Conservation (phyloP, 495 filamentous ascomycete species). For the Baudoinia panamericana region DNA sequence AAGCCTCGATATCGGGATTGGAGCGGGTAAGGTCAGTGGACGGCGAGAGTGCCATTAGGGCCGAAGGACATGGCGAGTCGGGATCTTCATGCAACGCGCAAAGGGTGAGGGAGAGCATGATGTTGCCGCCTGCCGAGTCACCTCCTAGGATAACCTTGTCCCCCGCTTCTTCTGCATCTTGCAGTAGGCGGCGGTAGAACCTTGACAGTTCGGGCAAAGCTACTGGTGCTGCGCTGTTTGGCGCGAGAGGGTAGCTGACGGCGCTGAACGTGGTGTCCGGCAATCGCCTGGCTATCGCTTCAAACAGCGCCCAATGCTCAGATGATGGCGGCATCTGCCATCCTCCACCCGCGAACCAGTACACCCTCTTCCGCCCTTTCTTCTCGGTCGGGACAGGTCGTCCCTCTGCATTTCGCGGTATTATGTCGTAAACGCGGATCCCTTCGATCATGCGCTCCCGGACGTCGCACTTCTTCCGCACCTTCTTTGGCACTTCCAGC, state of each 20-base stretch:
- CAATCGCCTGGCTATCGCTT: conserved; percentile 21
- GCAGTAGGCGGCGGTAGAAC: conserved; percentile 21
- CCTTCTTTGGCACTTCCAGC: too few species aligned
- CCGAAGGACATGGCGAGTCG: background rate
- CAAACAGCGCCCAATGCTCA: conserved; percentile 29
- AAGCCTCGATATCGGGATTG: conserved; percentile 27
- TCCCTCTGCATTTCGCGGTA: background rate
- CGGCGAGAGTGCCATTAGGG: conserved; percentile 30
- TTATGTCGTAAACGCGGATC: conserved; percentile 26
- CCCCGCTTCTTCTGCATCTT: conserved; percentile 12
- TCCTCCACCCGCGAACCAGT: conserved; percentile 31
- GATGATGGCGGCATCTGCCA: conserved; percentile 26
- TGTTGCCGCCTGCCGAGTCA: conserved; percentile 28
- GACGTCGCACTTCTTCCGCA: too few species aligned
- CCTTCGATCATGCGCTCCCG: conserved; percentile 23
- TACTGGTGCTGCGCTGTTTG: conserved; percentile 21
- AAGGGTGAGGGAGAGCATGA: conserved; percentile 26
- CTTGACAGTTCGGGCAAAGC: conserved; percentile 21
- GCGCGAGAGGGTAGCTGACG: conserved; percentile 27
- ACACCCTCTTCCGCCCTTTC: conserved; percentile 20
- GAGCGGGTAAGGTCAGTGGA: conserved; percentile 29
- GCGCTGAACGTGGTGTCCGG: conserved; percentile 18
- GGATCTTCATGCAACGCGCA: conserved; percentile 18
- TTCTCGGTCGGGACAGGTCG: conserved; percentile 4
- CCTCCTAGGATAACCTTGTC: conserved; percentile 24